Conservation (phyloP, 495 filamentous ascomycete genomes). For the Aspergillus ostianus region DNA sequence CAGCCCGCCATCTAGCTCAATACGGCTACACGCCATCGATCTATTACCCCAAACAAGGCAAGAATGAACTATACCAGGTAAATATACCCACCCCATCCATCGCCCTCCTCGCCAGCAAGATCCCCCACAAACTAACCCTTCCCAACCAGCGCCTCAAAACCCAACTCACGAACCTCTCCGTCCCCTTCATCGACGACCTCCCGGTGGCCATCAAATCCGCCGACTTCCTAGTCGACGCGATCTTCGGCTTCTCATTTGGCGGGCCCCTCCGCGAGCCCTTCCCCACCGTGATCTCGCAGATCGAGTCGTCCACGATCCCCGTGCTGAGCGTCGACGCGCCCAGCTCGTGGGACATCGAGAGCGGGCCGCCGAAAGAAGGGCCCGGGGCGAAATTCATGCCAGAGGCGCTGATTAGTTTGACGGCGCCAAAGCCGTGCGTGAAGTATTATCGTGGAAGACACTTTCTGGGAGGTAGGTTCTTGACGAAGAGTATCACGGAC, state of each 20-base stretch:
- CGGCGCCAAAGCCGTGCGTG: slow-evolving; percentile 91
- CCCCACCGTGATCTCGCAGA: slow-evolving; percentile 69
- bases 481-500: slow-evolving; percentile 71
- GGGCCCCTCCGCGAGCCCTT: slow-evolving; percentile 91
- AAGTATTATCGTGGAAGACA: slow-evolving; percentile 80
- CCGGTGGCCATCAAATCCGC: slow-evolving; percentile 57
- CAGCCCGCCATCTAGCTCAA: slow-evolving; percentile 89
- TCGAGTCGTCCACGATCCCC: slow-evolving; percentile 68
- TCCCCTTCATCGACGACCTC: slow-evolving; percentile 88
- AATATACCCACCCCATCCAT: background rate
- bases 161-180: slow-evolving; percentile 75
- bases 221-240: slow-evolving; percentile 85
- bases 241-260: slow-evolving; percentile 97
- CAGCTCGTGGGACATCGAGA: slow-evolving; percentile 89
- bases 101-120: background rate
- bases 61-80: slow-evolving; percentile 87
- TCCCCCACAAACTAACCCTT: slow-evolving; percentile 1
- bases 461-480: slow-evolving; percentile 88
- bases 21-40: slow-evolving; percentile 88
- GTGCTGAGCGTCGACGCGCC: slow-evolving; percentile 90
- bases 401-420: slow-evolving; percentile 76
- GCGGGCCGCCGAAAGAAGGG: slow-evolving; percentile 74
- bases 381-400: slow-evolving; percentile 80
- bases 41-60: slow-evolving; percentile 89
- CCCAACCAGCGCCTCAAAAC: slow-evolving; percentile 67